Conservation (phyloP, 352 stramenopile genomes). For the Phytopythium montanum region DNA sequence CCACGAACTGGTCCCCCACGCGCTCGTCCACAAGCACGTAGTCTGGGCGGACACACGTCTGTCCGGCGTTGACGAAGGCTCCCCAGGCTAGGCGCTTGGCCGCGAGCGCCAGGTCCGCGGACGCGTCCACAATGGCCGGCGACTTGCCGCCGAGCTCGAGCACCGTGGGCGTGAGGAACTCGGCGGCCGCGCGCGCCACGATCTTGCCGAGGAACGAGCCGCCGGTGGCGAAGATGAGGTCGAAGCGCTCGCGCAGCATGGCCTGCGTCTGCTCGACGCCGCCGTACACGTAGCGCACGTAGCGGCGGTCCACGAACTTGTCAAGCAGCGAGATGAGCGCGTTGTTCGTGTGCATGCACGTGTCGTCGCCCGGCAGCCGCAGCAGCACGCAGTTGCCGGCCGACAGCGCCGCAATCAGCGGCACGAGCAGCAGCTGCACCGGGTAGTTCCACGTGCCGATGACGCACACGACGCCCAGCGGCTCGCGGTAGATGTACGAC, state of each 20-base stretch:
- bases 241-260: conserved; percentile 72
- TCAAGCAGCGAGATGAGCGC: conserved; percentile 54
- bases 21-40: conserved; percentile 89
- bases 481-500: conserved; percentile 65
- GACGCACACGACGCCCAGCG: conserved; percentile 85
- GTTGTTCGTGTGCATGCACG: conserved; percentile 43
- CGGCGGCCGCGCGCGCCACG: conserved; percentile 87
- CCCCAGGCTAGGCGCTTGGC: conserved; percentile 82
- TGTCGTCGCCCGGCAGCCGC: conserved; percentile 90
- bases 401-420: conserved; percentile 70
- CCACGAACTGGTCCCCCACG: conserved; percentile 62
- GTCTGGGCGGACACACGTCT: conserved; percentile 94
- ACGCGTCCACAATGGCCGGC: conserved; percentile 81
- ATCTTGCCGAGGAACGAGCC: conserved; percentile 84
- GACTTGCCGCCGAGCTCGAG: conserved; percentile 95
- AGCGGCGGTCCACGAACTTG: conserved; percentile 74
- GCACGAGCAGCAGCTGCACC: conserved; percentile 69
- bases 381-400: conserved; percentile 94
- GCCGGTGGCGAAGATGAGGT: conserved; percentile 86
- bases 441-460: conserved; percentile 94
- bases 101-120: conserved; percentile 46
- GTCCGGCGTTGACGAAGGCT: conserved; percentile 89
- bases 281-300: conserved; percentile 83
- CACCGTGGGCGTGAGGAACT: conserved; percentile 93
- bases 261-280: conserved; percentile 77